Conservation (phyloP, 305 asterid genomes). For the Fraxinus sp. region DNA sequence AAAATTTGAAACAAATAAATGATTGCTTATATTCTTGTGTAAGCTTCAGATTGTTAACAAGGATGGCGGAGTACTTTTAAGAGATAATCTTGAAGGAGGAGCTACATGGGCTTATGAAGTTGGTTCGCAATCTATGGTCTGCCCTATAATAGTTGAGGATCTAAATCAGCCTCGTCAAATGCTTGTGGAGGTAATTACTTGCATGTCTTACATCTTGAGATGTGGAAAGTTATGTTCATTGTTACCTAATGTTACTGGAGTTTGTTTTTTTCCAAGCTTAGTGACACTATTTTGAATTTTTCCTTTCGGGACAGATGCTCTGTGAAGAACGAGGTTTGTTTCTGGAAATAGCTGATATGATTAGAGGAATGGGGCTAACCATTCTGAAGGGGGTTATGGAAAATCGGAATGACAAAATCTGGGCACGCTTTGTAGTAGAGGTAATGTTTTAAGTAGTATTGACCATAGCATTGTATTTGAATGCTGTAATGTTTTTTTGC, state of each 20-base stretch:
- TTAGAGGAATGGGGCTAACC: constrained; percentile 71
- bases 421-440: constrained; percentile 82
- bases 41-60: constrained; percentile 48
- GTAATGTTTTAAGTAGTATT: constrained; percentile 28
- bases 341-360: constrained; percentile 71
- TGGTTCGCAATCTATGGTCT: constrained; percentile 64
- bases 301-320: constrained; percentile 53
- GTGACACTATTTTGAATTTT: not conserved
- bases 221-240: not conserved
- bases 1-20: not conserved
- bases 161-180: constrained; percentile 70
- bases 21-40: constrained; percentile 10
- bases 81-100: constrained; percentile 64
- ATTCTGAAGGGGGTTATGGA: constrained; percentile 79
- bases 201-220: not conserved
- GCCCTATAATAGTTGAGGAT: constrained; percentile 80
- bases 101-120: constrained; percentile 88
- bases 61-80: constrained; percentile 52
- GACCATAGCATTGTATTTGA: not conserved
- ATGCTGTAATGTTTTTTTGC: not conserved
- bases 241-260: not conserved
- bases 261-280: not conserved
- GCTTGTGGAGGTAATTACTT: constrained; percentile 68
- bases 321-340: constrained; percentile 70
- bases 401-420: constrained; percentile 56